Conservation (phyloP, 208 protist species). For the Leishmania mexicana region DNA sequence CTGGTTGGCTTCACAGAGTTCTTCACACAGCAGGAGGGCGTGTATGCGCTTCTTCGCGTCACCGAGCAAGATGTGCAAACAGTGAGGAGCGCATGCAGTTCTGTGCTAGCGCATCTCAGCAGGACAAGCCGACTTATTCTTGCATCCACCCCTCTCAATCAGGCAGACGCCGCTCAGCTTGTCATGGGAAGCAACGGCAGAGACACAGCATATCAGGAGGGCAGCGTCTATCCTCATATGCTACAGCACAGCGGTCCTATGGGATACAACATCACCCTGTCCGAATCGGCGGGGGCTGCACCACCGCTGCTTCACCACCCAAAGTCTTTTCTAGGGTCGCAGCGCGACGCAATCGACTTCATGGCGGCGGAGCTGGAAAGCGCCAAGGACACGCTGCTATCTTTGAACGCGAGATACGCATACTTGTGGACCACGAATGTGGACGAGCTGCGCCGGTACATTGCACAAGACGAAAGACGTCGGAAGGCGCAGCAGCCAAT, state of each 20-base stretch:
- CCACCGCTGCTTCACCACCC: constrained; percentile 33
- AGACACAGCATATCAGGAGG: constrained; percentile 14
- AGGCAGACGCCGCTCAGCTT: constrained; percentile 3
- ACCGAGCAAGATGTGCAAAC: constrained; percentile 22
- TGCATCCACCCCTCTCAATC: constrained; percentile 23
- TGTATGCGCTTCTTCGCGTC: constrained; percentile 17
- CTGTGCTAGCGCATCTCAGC: constrained; percentile 27
- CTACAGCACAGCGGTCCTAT: constrained; percentile 8
- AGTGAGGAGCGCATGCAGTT: constrained; percentile 26
- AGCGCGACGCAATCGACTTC: constrained; percentile 33
- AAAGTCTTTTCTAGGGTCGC: constrained; percentile 34
- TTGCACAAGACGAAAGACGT: constrained; percentile 29
- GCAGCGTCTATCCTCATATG: constrained; percentile 34
- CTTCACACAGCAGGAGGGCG: constrained; percentile 20
- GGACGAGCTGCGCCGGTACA: constrained; percentile 36
- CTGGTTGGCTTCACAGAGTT: constrained; percentile 30
- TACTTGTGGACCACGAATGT: constrained; percentile 60
- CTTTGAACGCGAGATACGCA: constrained; percentile 38
- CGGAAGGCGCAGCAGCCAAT: constrained; percentile 25
- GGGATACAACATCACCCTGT: constrained; percentile 22
- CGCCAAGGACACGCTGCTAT: constrained; percentile 37
- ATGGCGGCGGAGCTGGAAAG: constrained; percentile 31
- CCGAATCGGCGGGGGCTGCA: constrained; percentile 21
- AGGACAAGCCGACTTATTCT: constrained; percentile 31
- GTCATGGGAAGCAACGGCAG: constrained; percentile 7